These are phyloP conservation scores for Dendrobium catenatum DNA, from an alignment of 106 monocot genomes.

Conservation along the genomic window DNA sequence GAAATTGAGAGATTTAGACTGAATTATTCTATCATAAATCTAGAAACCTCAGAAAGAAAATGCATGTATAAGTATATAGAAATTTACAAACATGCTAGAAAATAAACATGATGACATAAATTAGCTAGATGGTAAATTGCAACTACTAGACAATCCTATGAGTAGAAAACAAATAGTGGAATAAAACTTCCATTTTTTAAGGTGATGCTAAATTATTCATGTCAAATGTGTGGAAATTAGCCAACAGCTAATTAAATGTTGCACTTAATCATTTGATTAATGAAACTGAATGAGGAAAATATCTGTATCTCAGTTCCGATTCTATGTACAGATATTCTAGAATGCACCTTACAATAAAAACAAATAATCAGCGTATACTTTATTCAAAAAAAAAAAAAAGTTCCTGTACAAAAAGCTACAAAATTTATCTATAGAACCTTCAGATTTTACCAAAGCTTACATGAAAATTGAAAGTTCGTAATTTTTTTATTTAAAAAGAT, in stretches of 20 bases:
- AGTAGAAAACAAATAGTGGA: neutral
- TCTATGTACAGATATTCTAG: neutral
- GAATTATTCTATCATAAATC: neutral
- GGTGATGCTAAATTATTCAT: neutral
- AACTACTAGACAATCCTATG: neutral
- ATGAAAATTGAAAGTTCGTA: too few relatives aligned
- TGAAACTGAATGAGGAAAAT: neutral
- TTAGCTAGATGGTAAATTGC: neutral
- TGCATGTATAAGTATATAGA: neutral
- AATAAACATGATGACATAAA: neutral
- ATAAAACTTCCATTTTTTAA: neutral
- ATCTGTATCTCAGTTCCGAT: neutral
- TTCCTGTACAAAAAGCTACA: too few relatives aligned
- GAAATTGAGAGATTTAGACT: neutral
- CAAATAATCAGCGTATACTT: neutral
- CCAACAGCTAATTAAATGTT: neutral
- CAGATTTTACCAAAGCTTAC: too few relatives aligned
- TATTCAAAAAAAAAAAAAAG: neutral
- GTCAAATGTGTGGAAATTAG: neutral
- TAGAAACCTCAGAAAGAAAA: neutral
- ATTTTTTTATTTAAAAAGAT: too few relatives aligned
- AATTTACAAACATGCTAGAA: neutral
- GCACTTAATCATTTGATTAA: neutral
- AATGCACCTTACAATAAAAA: neutral
- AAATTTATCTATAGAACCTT: too few relatives aligned